Base-by-base conservation (phyloP, 352 stramenopile genomes). In the Phytophthora melonis region DNA sequence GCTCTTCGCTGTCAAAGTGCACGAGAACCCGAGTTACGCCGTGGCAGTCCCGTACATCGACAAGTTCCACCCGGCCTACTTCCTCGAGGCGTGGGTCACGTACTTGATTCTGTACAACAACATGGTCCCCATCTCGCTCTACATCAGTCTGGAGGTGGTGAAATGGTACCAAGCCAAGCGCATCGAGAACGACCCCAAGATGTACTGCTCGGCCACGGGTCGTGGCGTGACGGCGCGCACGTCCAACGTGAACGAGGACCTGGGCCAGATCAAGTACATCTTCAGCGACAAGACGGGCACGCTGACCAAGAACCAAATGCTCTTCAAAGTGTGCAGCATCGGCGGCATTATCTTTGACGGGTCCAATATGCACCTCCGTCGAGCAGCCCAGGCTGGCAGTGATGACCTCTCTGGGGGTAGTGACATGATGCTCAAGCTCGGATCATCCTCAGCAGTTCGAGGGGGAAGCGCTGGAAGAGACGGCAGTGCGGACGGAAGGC, bases 211-310 rank as follows among this genome's bases (percentile, higher is more conserved):
- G 0, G 70, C 84, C 30, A 91, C 82, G 0, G 89, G 82, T 0
- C 77, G 80, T 9, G 83, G 85, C 0, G 92, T 97, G 0, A 92
- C 91, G n/a, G 96, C 92, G 5, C 90, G 97, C 0, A 98, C 92
- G 0, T 98, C 93, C 16, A 97, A 98, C 58, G 92, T 99, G 54
- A 98, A 98, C 45, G 96, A 98, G 82, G 94, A 99, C 59, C 79
- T 99, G 2, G 98, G 98, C 0, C 94, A 99, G 83, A 98, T 99
- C 70, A 95, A 99, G 68, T 99, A 99, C 79, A 96, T 99, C 13
- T 99, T 99, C 79, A 99, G 89, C 18, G 98, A 99, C 77, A 99
- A 99, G 77, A 99, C 98, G 1, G 98, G 98, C 8, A 99, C 98
- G 4, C 79, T 99, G 18, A 99, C 98, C 2, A 97, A 97, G 60